Evolutionary conservation across 345 rosid genomes (phyloP), one percentile per base, ranked within the genome.

Genomic region (Physaria fendleri): DNA sequence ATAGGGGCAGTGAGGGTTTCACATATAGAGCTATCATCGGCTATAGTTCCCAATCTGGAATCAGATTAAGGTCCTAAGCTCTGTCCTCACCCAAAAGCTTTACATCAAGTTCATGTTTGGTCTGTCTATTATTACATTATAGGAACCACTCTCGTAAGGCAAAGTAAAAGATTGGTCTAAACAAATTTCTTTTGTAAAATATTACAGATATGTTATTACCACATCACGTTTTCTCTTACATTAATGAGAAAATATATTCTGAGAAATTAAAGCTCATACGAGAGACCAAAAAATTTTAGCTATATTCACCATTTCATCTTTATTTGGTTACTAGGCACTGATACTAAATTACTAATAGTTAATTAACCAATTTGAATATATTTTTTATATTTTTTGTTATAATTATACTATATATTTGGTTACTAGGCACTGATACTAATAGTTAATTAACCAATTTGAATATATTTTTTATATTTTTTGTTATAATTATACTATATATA

Each of bases 1-100:
- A 87, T 90, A 9, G 96, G 97, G 51, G 97, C 96, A 0, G 89
- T 94, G 18, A 85, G 97, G 52, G 97, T 84, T 65, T 94, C 95
- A 43, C 99, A 90, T 58, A 58, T 87, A 65, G 95, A 85, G 83
- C 81, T 93, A 14, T 79, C 85, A n/a, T 82, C 90, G 11, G 99
- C 97, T n/a, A 74, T 87, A 43, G 90, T 82, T 49, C 97, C 99
- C 6, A 78, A 71, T 47, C 66, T 94, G 50, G 90, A 79, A 0
- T 73, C 76, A 13, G 81, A 77, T 15, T 65, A 71, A 71, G 62
- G 45, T 4, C 17, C 2, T 20, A 12, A 32, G 53, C 18, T 41
- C 64, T 33, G 39, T 53, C 34, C n/a, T 59, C 48, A 74, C 56
- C 33, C 28, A 28, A 35, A 56, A 38, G 51, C 24, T 64, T 37